These are phyloP conservation scores for Talaromyces albobiverticillius DNA, from an alignment of 2,329 filamentous ascomycete species.

Conservation along the genomic window DNA sequence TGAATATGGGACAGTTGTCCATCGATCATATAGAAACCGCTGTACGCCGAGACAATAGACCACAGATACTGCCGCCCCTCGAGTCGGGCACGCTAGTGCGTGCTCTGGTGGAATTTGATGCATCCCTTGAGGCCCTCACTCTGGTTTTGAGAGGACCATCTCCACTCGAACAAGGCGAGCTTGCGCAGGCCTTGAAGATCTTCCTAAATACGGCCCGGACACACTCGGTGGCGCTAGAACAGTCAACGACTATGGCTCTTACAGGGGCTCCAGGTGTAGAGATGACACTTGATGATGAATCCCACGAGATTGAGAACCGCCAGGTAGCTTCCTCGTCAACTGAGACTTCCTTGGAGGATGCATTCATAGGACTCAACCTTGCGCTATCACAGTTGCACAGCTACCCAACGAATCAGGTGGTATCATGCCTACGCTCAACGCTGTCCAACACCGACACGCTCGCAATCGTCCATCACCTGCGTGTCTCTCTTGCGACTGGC, in stretches of 20 bases:
- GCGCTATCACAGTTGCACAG: constrained; percentile 35
- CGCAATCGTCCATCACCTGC: constrained; percentile 41
- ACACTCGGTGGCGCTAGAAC: constrained; percentile 30
- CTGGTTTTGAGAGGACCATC: constrained; percentile 35
- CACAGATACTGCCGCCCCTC: constrained; percentile 35
- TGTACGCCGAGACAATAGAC: constrained; percentile 32
- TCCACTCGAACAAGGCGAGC: constrained; percentile 35
- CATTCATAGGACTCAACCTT: constrained; percentile 38
- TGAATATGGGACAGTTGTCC: constrained; percentile 36
- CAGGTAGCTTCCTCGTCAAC: constrained; percentile 3
- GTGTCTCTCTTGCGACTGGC: constrained; percentile 41
- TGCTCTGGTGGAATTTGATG: constrained; percentile 39
- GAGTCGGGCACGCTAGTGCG: constrained; percentile 37
- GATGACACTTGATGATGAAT: constrained; percentile 10
- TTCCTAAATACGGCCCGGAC: constrained; percentile 39
- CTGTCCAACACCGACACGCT: constrained; percentile 39
- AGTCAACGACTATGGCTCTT: constrained; percentile 28
- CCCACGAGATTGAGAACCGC: background rate
- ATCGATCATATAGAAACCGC: constrained; percentile 39
- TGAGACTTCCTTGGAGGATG: constrained; percentile 28
- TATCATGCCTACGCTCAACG: constrained; percentile 35
- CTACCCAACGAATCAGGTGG: constrained; percentile 29
- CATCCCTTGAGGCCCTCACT: constrained; percentile 36
- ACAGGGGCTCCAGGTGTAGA: constrained; percentile 25
- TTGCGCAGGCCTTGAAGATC: constrained; percentile 37